Evolutionary conservation across 805 yeast genomes (phyloP).

Genomic region (Grigorovia transvaalensis): DNA sequence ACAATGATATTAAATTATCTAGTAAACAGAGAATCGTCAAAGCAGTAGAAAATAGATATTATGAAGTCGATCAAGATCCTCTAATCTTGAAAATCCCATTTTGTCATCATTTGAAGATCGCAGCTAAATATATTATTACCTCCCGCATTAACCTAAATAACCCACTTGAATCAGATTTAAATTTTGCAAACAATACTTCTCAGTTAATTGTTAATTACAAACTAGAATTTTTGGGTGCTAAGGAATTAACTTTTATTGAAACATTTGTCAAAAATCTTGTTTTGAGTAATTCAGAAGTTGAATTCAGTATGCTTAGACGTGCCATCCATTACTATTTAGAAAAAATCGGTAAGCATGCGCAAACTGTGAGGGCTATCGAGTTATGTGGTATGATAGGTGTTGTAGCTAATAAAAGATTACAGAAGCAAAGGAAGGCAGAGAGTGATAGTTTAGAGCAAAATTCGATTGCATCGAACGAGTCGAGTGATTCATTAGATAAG

Average conservation of each 20-base stretch:
- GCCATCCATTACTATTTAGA: slow-evolving; percentile 16
- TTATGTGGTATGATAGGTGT: slow-evolving; percentile 55
- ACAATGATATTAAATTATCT: slow-evolving; percentile 3
- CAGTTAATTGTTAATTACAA: slow-evolving; percentile 8
- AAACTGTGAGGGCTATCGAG: slow-evolving; percentile 42
- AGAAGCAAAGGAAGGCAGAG: background rate
- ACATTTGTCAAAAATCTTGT: slow-evolving; percentile 5
- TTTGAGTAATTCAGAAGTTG: slow-evolving; percentile 4
- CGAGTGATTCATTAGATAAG: background rate
- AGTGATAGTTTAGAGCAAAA: background rate
- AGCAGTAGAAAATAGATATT: slow-evolving; percentile 43
- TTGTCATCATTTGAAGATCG: slow-evolving; percentile 32
- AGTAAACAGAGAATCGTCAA: slow-evolving; percentile 41
- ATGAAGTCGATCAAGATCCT: slow-evolving; percentile 43
- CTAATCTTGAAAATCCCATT: slow-evolving; percentile 39
- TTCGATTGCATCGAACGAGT: background rate
- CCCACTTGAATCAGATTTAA: slow-evolving; percentile 1
- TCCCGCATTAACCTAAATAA: slow-evolving; percentile 7
- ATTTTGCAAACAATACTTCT: slow-evolving; percentile 5
- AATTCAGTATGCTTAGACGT: slow-evolving; percentile 7
- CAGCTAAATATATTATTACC: slow-evolving; percentile 18
- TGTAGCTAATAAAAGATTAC: slow-evolving; percentile 1
- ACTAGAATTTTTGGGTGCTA: slow-evolving; percentile 6
- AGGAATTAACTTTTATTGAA: slow-evolving; percentile 6
- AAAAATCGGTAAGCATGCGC: slow-evolving; percentile 34